These are phyloP conservation scores for Leptographium galeiforme DNA, from an alignment of 2,329 filamentous ascomycete genomes.

Conservation along the genomic window DNA sequence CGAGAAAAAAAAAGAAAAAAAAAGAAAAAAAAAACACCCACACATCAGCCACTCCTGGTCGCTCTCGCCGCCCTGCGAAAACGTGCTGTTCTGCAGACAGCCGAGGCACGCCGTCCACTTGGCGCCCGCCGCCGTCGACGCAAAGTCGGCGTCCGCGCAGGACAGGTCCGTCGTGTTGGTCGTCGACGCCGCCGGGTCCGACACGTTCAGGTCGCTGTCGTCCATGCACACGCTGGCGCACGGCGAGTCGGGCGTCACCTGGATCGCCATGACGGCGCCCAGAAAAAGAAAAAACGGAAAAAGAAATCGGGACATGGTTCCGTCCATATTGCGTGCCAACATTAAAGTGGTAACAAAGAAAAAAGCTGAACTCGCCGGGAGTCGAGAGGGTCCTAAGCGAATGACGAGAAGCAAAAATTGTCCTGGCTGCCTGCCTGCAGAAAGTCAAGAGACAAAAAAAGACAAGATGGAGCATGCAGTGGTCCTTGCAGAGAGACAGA, in stretches of 20 bases:
- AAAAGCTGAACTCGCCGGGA: background rate
- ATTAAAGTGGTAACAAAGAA: too few relatives aligned
- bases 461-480: background rate
- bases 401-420: background rate
- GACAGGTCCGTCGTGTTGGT: constrained; percentile 31
- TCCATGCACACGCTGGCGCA: constrained; percentile 38
- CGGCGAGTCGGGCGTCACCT: constrained; percentile 40
- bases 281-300: constrained; percentile 10
- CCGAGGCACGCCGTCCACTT: constrained; percentile 36
- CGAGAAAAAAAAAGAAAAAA: background rate
- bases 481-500: too few relatives aligned
- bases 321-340: background rate
- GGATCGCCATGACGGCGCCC: constrained; percentile 24
- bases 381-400: background rate
- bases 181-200: constrained; percentile 31
- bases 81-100: constrained; percentile 39
- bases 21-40: constrained; percentile 21
- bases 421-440: background rate
- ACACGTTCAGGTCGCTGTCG: constrained; percentile 23
- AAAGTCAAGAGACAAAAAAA: background rate
- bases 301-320: constrained; percentile 8
- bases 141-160: constrained; percentile 32
- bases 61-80: constrained; percentile 30
- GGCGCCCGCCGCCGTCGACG: constrained; percentile 22
- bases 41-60: constrained; percentile 44